Evolutionary conservation across 1,284 basidiomycete species (phyloP), one percentile per base, ranked within the genome.

Genomic region (Boletus smithii): DNA sequence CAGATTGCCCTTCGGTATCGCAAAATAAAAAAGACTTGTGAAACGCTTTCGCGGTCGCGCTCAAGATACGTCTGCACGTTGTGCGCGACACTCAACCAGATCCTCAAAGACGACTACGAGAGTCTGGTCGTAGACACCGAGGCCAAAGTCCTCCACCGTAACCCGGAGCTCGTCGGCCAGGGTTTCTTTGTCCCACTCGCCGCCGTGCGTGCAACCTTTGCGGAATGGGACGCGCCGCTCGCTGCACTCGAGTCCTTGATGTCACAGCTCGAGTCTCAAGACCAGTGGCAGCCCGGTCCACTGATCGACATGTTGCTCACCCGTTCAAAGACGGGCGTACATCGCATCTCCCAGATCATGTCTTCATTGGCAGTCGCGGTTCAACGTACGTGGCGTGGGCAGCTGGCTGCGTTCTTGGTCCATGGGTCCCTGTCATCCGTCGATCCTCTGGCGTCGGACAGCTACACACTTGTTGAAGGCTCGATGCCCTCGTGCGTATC

Each of bases 151-250:
- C 73, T 94, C 30, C 71, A 70, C 32, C 78, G 82, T 42, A 88
- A 93, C 60, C 72, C 81, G 7, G 74, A 72, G 43, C 74, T 91
- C 18, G 90, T 94, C 30, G 79, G 81, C 46, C 75, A 73, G 46
- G 80, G 86, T 34, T 83, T 84, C 5, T 91, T 88, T 60, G 90
- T 94, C 3, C 90, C 91, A 1, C 71, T 94, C 24, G 88, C 91
- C 0, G 83, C 84, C 8, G 69, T 94, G 43, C 80, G 87, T 39
- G 88, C 91, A 3, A 80, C 79, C 6, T 93, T 94, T 63, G 77
- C 87, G 17, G 79, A 79, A 61, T 94, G 91, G 91, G 86, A 91
- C 57, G 83, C 85, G 8, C 90, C 89, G 14, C 72, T 94, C 40
- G 76, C 79, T 16, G 79, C 86, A 3, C 74, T 94, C 16, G 73